phyloP scores from a whole-genome alignment of 805 yeast genomes.

The Starmerella potacharoeniae region DNA sequence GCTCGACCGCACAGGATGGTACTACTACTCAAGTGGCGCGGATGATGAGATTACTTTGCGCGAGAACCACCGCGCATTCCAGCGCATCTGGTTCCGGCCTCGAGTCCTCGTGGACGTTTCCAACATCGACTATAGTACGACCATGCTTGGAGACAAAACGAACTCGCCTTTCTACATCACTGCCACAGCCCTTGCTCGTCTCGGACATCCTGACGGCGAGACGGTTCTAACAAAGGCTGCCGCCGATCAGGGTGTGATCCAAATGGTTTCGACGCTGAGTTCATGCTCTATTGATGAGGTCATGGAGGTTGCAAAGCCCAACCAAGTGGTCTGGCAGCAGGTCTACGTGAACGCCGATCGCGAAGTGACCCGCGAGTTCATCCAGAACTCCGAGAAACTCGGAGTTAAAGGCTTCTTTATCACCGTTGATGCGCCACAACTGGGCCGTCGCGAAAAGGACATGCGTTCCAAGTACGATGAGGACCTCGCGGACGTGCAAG shows the following conservation, averaged over 20 bases:
- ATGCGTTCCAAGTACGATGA: conserved; percentile 53
- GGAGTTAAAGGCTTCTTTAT: conserved; percentile 76
- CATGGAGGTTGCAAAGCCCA: conserved; percentile 50
- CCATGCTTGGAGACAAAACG: conserved; percentile 60
- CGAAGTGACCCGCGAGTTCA: conserved; percentile 45
- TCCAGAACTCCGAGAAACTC: conserved; percentile 58
- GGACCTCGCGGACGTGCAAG: conserved; percentile 38
- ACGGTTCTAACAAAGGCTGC: conserved; percentile 76
- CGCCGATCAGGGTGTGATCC: conserved; percentile 56
- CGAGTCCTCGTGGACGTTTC: conserved; percentile 68
- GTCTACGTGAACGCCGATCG: conserved; percentile 73
- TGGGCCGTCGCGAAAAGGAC: conserved; percentile 87
- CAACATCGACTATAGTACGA: conserved; percentile 56
- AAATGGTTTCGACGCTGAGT: conserved; percentile 89
- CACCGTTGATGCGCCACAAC: conserved; percentile 76
- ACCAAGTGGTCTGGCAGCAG: conserved; percentile 81
- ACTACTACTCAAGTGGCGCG: conserved; percentile 81
- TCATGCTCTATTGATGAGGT: conserved; percentile 83
- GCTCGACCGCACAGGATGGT: conserved; percentile 75
- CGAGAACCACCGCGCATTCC: conserved; percentile 85
- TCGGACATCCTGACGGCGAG: conserved; percentile 93
- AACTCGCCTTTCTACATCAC: conserved; percentile 76
- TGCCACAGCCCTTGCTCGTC: conserved; percentile 84
- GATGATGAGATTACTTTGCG: conserved; percentile 87
- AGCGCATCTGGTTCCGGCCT: conserved; percentile 80